A percentile compares a stretch with the other conserved stretches of the same genome.
Conservation (phyloP, 2,329 filamentous ascomycete species). For the Pestalotiopsis fici region DNA sequence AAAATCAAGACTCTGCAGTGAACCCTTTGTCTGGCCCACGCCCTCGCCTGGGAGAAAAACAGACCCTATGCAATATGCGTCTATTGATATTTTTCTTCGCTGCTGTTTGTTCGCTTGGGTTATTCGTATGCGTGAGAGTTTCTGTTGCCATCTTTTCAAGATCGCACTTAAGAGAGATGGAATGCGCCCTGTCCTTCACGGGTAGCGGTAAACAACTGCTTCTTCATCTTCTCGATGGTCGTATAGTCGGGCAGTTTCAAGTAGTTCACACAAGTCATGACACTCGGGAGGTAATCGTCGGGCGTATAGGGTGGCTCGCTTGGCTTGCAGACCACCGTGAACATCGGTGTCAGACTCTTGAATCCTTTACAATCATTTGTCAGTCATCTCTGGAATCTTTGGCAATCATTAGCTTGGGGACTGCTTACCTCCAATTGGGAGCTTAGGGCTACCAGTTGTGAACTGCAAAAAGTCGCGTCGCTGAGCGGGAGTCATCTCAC, state of each 20-base stretch:
- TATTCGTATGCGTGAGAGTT: neutral
- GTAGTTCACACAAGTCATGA: conserved; percentile 99
- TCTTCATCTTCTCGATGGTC: conserved; percentile 71
- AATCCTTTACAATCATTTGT: conserved; percentile 63
- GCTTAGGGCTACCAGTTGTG: conserved; percentile 94
- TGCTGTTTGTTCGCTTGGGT: neutral
- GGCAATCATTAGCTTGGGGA: neutral
- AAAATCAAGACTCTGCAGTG: neutral
- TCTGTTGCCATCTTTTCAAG: neutral
- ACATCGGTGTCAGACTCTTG: conserved; percentile 95
- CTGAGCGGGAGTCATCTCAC: conserved; percentile 72
- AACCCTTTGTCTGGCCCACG: neutral
- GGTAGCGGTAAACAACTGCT: conserved; percentile 82
- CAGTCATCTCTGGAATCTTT: neutral
- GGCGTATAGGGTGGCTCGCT: conserved; percentile 91
- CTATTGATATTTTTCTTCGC: neutral
- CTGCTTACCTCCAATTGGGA: conserved; percentile 92
- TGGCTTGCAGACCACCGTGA: conserved; percentile 98
- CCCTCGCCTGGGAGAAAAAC: neutral
- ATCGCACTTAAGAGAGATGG: conserved; percentile 74
- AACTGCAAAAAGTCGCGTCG: conserved; percentile 96
- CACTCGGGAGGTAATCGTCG: conserved; percentile 97
- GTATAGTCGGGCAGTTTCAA: conserved; percentile 97
- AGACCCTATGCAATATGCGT: neutral
- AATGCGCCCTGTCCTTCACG: conserved; percentile 97